Conservation (phyloP, 306 rosid genomes). For the Rosa lucieae region DNA sequence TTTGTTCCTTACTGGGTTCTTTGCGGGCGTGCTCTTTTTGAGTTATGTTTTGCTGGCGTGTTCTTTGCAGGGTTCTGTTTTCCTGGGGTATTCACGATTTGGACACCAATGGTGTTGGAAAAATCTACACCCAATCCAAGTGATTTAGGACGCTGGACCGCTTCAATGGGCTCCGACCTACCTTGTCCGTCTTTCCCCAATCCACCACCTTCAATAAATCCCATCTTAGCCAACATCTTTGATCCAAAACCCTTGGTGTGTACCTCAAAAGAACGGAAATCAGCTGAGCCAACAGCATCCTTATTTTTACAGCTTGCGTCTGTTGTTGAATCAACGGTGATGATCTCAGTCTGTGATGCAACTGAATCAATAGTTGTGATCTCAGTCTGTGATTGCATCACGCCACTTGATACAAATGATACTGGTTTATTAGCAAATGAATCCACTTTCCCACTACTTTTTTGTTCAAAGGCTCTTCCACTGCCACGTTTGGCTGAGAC, state of each 20-base stretch:
- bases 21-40: background rate
- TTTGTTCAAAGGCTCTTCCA: slow-evolving; percentile 48
- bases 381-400: slow-evolving; percentile 53
- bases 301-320: slow-evolving; percentile 31
- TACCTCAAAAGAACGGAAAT: slow-evolving; percentile 65
- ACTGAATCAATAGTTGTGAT: slow-evolving; percentile 28
- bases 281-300: slow-evolving; percentile 34
- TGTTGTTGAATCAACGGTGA: slow-evolving; percentile 27
- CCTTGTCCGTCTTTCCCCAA: slow-evolving; percentile 92
- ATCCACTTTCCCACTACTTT: slow-evolving; percentile 40
- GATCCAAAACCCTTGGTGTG: slow-evolving; percentile 97
- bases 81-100: background rate
- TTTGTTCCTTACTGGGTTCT: slow-evolving; percentile 26
- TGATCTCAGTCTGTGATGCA: slow-evolving; percentile 46
- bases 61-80: slow-evolving; percentile 7
- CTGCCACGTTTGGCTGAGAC: slow-evolving; percentile 39
- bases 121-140: slow-evolving; percentile 88
- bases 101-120: slow-evolving; percentile 34
- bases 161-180: slow-evolving; percentile 74
- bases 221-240: slow-evolving; percentile 97
- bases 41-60: background rate
- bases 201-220: slow-evolving; percentile 76
- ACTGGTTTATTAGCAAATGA: slow-evolving; percentile 70
- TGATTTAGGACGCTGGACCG: slow-evolving; percentile 76
- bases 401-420: slow-evolving; percentile 76